Percentiles rank a stretch among this genome's conserved stretches.
Conservation (phyloP, 2,329 filamentous ascomycete species). For the Dactylella cylindrospora region DNA sequence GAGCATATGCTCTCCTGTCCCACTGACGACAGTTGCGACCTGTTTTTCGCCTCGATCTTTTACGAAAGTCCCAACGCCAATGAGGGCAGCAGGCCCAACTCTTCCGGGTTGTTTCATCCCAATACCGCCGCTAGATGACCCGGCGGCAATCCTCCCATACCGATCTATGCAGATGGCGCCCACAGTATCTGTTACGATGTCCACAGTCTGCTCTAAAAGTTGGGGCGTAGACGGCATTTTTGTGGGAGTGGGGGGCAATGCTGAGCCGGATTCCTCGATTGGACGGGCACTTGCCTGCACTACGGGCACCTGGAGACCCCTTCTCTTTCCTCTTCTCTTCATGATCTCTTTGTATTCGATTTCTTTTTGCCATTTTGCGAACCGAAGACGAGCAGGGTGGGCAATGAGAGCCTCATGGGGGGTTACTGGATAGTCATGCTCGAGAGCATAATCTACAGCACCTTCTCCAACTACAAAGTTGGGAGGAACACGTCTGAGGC, state of each 20-base stretch:
- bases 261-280: conserved; percentile 25
- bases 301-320: conserved; percentile 22
- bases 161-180: conserved; percentile 91
- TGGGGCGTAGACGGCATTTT: conserved; percentile 20
- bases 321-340: conserved; percentile 54
- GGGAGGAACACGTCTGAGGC: conserved; percentile 83
- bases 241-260: conserved; percentile 6
- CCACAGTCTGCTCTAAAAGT: conserved; percentile 55
- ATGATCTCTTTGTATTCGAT: conserved; percentile 68
- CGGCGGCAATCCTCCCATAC: conserved; percentile 84
- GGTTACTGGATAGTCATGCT: conserved; percentile 73
- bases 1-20: conserved; percentile 96
- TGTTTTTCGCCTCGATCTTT: conserved; percentile 68
- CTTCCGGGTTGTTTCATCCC: conserved; percentile 96
- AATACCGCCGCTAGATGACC: conserved; percentile 94
- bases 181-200: conserved; percentile 84
- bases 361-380: conserved; percentile 67
- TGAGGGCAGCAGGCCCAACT: conserved; percentile 85
- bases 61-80: conserved; percentile 86
- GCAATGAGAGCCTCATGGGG: conserved; percentile 78
- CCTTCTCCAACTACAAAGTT: conserved; percentile 87
- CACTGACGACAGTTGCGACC: conserved; percentile 57
- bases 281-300: conserved; percentile 20
- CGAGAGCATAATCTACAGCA: conserved; percentile 79
- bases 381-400: conserved; percentile 74